phyloP scores from a whole-genome alignment of 352 stramenopile species.

The Pythium chondricola region DNA sequence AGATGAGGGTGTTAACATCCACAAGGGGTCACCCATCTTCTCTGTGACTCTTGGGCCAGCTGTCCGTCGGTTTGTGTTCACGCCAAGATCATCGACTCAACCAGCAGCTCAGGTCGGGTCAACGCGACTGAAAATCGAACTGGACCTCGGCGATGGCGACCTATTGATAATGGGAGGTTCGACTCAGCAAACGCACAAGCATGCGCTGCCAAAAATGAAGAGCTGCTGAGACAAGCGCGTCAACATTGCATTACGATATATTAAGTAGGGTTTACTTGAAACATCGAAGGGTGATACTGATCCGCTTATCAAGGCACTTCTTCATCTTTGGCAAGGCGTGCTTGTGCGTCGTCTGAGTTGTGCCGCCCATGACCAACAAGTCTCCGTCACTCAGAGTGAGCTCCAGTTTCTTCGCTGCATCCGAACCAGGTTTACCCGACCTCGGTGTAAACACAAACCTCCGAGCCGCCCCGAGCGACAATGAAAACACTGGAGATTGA shows the following conservation, averaged over 20 bases:
- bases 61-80: conserved; percentile 63
- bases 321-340: conserved; percentile 78
- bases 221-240: conserved; percentile 20
- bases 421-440: background rate
- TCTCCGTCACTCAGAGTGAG: conserved; percentile 59
- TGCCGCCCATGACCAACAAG: conserved; percentile 75
- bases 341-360: conserved; percentile 67
- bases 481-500: conserved; percentile 46
- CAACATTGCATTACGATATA: background rate
- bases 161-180: conserved; percentile 77
- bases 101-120: background rate
- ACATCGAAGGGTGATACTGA: conserved; percentile 50
- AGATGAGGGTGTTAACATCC: conserved; percentile 60
- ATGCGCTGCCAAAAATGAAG: conserved; percentile 73
- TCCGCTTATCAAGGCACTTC: conserved; percentile 24
- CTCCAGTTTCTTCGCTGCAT: conserved; percentile 22
- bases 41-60: conserved; percentile 61
- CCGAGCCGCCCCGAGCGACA: conserved; percentile 62
- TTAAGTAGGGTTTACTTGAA: conserved; percentile 16
- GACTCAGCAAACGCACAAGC: conserved; percentile 71
- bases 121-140: conserved; percentile 24
- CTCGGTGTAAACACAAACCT: conserved; percentile 61
- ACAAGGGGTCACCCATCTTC: conserved; percentile 44
- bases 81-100: conserved; percentile 22
- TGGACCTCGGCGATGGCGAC: conserved; percentile 62